Conservation (phyloP, 345 rosid genomes). For the Salix caprea region DNA sequence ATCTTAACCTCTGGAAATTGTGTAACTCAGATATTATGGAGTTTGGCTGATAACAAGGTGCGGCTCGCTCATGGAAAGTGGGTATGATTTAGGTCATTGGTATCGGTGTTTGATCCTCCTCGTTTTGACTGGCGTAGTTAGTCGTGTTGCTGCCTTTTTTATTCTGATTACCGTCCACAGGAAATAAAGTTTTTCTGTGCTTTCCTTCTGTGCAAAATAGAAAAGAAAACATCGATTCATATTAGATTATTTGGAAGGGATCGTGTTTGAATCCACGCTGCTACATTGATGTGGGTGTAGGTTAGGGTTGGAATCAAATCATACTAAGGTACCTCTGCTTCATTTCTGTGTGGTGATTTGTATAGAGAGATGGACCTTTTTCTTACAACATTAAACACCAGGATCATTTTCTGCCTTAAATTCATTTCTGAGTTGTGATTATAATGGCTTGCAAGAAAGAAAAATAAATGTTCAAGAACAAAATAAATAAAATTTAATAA, state of each 20-base stretch:
- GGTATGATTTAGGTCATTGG: constrained; percentile 68
- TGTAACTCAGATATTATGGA: constrained; percentile 65
- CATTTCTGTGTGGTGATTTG: not conserved
- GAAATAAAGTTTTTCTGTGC: constrained; percentile 33
- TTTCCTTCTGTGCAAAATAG: constrained; percentile 1
- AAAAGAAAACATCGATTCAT: not conserved
- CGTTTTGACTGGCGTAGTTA: constrained; percentile 48
- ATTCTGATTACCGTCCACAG: constrained; percentile 59
- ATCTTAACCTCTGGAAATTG: not conserved
- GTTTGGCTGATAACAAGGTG: constrained; percentile 96
- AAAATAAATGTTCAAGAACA: too few relatives aligned
- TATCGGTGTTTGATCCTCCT: constrained; percentile 50
- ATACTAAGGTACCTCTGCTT: not conserved
- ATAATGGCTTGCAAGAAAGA: too few relatives aligned
- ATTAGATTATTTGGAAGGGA: not conserved
- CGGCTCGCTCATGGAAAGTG: constrained; percentile 60
- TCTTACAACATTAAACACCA: not conserved
- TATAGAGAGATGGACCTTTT: not conserved
- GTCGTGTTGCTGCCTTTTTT: constrained; percentile 57
- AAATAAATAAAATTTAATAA: too few relatives aligned
- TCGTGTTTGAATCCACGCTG: not conserved
- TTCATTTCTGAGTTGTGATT: too few relatives aligned
- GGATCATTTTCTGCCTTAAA: not conserved
- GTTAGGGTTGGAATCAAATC: not conserved
- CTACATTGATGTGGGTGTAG: not conserved